Conservation (phyloP, 108 stramenopile genomes). For the Conticribra weissflogii region DNA sequence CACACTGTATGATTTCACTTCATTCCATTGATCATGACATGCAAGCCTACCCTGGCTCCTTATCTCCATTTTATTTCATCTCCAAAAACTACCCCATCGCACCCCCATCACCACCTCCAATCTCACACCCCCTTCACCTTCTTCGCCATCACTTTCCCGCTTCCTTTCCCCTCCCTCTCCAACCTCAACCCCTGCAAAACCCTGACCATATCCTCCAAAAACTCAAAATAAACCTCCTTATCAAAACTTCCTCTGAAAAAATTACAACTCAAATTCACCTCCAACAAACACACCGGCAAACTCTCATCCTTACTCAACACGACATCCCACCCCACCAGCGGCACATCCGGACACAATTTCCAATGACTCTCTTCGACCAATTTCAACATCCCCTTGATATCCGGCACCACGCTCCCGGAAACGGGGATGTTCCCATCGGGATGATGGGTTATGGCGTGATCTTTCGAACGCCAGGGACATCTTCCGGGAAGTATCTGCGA, state of each 20-base stretch:
- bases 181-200: slow-evolving; percentile 54
- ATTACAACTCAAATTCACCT: slow-evolving; percentile 85
- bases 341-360: slow-evolving; percentile 83
- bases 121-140: slow-evolving; percentile 24
- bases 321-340: slow-evolving; percentile 88
- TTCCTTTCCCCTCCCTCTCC: slow-evolving; percentile 39
- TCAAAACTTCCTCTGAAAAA: slow-evolving; percentile 89
- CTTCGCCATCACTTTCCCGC: too few species aligned
- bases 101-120: too few species aligned
- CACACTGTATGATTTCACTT: too few species aligned
- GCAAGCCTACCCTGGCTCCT: too few species aligned
- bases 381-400: slow-evolving; percentile 68
- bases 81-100: too few species aligned
- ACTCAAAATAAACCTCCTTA: slow-evolving; percentile 70
- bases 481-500: slow-evolving; percentile 56
- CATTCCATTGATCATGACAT: too few species aligned
- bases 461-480: slow-evolving; percentile 71
- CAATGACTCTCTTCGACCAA: slow-evolving; percentile 79
- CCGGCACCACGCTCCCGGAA: slow-evolving; percentile 66
- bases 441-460: slow-evolving; percentile 70
- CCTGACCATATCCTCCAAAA: slow-evolving; percentile 67
- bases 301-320: slow-evolving; percentile 72
- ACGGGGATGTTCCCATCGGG: slow-evolving; percentile 85
- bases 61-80: too few species aligned
- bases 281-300: slow-evolving; percentile 79